These are phyloP conservation scores for Lanzia echinophila DNA, from an alignment of 2,329 filamentous ascomycete species.

Conservation along the genomic window DNA sequence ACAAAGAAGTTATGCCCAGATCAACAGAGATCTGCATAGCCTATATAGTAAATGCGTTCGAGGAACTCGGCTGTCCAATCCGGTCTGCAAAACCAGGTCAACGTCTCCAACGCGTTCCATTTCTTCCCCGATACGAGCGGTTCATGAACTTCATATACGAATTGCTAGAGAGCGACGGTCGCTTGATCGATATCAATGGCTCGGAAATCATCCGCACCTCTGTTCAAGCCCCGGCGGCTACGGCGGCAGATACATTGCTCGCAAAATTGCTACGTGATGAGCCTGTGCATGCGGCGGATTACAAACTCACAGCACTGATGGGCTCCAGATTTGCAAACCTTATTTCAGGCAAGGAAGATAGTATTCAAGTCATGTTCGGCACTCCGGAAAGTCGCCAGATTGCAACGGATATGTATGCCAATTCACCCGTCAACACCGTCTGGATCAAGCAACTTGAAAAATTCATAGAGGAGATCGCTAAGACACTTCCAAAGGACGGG, in stretches of 20 bases:
- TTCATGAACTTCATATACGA: slow-evolving; percentile 26
- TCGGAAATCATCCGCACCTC: slow-evolving; percentile 17
- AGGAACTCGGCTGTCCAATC: slow-evolving; percentile 26
- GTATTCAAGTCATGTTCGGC: slow-evolving; percentile 23
- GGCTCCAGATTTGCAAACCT: slow-evolving; percentile 12
- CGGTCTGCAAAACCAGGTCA: slow-evolving; percentile 17
- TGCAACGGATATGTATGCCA: slow-evolving; percentile 22
- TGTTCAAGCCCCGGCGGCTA: not conserved
- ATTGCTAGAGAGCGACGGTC: slow-evolving; percentile 25
- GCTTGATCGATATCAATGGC: slow-evolving; percentile 15
- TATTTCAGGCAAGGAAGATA: slow-evolving; percentile 18
- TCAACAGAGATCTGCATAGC: slow-evolving; percentile 27
- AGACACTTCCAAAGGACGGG: not conserved
- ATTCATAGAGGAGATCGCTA: slow-evolving; percentile 9
- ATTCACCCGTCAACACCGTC: slow-evolving; percentile 15
- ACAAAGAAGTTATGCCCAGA: slow-evolving; percentile 22
- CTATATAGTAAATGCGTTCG: slow-evolving; percentile 30
- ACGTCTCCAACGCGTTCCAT: slow-evolving; percentile 15
- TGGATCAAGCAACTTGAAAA: slow-evolving; percentile 8
- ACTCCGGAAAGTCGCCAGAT: slow-evolving; percentile 16
- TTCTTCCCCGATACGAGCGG: slow-evolving; percentile 24
- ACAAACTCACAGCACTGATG: not conserved
- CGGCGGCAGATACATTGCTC: not conserved
- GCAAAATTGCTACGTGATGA: not conserved
- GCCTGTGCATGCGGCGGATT: not conserved